A percentile compares a stretch with the other conserved stretches of the same genome.
Conservation (phyloP, 257 asterid species). For the Capsicum chinense region DNA sequence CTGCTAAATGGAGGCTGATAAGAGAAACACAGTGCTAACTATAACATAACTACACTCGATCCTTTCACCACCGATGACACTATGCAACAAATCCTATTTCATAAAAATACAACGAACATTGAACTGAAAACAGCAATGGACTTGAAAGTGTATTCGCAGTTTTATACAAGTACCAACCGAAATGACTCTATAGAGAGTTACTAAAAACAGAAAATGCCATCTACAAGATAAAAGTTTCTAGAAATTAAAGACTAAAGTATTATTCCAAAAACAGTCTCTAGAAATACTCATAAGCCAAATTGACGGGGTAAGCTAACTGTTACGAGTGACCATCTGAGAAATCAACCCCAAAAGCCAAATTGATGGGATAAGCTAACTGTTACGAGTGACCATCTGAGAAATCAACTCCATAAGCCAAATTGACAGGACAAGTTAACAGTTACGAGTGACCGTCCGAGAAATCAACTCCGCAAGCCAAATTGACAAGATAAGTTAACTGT, state of each 20-base stretch:
- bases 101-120: slow-evolving; percentile 24
- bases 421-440: too few relatives aligned
- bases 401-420: too few relatives aligned
- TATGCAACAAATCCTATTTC: slow-evolving; percentile 33
- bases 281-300: slow-evolving; percentile 31
- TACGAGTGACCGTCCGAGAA: too few relatives aligned
- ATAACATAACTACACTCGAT: slow-evolving; percentile 43
- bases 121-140: slow-evolving; percentile 26
- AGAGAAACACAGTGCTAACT: slow-evolving; percentile 32
- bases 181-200: neutral
- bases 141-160: slow-evolving; percentile 31
- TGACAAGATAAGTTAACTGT: slow-evolving; percentile 25
- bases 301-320: slow-evolving; percentile 24
- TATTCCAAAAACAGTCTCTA: slow-evolving; percentile 40
- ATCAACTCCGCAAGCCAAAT: slow-evolving; percentile 24
- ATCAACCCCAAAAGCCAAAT: too few relatives aligned
- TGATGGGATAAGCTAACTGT: too few relatives aligned
- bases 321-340: neutral
- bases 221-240: slow-evolving; percentile 33
- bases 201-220: slow-evolving; percentile 35
- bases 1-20: neutral
- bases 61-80: slow-evolving; percentile 30
- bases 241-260: slow-evolving; percentile 34
- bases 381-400: too few relatives aligned
- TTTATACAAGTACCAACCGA: slow-evolving; percentile 10